Base-by-base conservation (phyloP, 1,284 basidiomycete species). In the Inonotus obliquus region DNA sequence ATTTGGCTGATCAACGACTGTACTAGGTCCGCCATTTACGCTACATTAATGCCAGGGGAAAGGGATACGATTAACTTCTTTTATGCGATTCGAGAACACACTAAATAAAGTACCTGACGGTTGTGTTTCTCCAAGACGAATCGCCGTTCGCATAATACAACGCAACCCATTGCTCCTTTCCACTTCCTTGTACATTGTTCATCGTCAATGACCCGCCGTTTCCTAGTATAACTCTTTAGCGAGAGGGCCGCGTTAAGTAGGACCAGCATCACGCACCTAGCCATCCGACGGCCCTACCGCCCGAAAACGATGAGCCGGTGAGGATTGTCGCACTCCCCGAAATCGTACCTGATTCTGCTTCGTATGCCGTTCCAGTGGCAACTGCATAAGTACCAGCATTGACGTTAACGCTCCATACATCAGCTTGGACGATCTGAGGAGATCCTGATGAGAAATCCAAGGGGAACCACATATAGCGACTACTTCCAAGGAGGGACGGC, bases 401-500 rank as follows among this genome's bases (percentile, higher is more conserved):
- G 11, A 83, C 49, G 68, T 85, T 75, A 53, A 85, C 67, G 56
- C 71, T 81, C 83, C 83, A 86, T 2, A 86, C 79, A 67, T 86
- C 84, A 11, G 83, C 80, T 45, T 76, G 73, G 19, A 84, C 77
- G 29, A 86, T 75, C 67, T 81, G 75, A 32, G 84, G 84, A 6
- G 69, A 67, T 6, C 83, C 83, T 37, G 77, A 76, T 3, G 77
- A 76, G 77, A 80, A 86, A 57, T 78, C 77, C 59, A 86, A 69
- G 2, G 84, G 84, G 63, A 80, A 80, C 84, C 84, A 86, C 48
- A 85, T 81, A 70, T 86, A 86, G 51, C 76, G 72, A 67, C 82
- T 84, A 65, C 78, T 82, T 11, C 84, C 84, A 4, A 86, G 76
- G 7, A 82, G 67, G 45, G 69, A 68, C n/a, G 81, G 77, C 21